A percentile compares a stretch with the other conserved stretches of the same genome.
Evolutionary conservation across 306 rosid genomes (phyloP).

Genomic region (Crotalaria pallida): DNA sequence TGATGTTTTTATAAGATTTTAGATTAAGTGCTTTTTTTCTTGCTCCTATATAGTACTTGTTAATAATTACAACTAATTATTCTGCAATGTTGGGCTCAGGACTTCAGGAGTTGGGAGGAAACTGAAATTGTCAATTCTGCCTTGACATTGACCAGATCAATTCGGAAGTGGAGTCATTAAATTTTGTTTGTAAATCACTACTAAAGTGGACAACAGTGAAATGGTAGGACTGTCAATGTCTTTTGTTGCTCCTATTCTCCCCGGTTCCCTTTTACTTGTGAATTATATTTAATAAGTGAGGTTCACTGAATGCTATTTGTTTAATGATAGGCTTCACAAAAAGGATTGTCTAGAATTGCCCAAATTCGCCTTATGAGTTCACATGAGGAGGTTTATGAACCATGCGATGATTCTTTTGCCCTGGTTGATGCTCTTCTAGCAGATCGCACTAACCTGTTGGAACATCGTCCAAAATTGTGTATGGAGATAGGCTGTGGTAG

Average conservation of each 20-base stretch:
- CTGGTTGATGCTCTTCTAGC: constrained; percentile 93
- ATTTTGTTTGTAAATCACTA: background rate
- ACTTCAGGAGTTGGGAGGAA: constrained; percentile 18
- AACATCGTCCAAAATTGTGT: constrained; percentile 64
- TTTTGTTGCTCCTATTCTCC: constrained; percentile 5
- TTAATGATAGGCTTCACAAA: constrained; percentile 36
- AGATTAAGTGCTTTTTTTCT: background rate
- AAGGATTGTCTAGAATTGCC: constrained; percentile 50
- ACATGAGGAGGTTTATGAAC: constrained; percentile 89
- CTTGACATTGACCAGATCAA: constrained; percentile 16
- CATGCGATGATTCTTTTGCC: constrained; percentile 95
- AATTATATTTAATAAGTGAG: background rate
- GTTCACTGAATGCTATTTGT: constrained; percentile 2
- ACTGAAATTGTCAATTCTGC: background rate
- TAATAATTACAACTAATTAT: background rate
- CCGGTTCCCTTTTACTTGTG: background rate
- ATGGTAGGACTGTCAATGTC: constrained; percentile 21
- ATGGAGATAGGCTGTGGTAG: constrained; percentile 96
- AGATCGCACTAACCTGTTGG: constrained; percentile 53
- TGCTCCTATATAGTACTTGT: background rate
- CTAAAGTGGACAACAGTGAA: constrained; percentile 15
- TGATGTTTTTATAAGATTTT: background rate
- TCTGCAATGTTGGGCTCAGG: constrained; percentile 19
- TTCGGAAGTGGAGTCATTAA: constrained; percentile 8
- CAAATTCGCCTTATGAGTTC: constrained; percentile 84